Evolutionary conservation across 768 basidiomycete species (phyloP), one percentile per base, ranked within the genome.

Genomic region (Kwoniella pini): DNA sequence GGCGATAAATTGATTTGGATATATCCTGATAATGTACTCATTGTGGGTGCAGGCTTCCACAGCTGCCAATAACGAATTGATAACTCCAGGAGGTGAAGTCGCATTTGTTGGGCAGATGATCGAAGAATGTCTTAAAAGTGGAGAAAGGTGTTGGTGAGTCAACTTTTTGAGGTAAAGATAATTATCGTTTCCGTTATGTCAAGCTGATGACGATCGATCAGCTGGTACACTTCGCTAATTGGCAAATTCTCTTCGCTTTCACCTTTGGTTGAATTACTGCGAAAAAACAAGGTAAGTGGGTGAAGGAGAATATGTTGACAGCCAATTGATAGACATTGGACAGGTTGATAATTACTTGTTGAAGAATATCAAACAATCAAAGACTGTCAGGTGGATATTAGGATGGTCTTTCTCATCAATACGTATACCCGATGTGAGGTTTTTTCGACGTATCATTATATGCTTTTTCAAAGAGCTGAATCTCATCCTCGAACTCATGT

Each of bases 221-320:
- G 90, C 44, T 97, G 94, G 95, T 97, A 86, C 70, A 93, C 94
- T 0, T 91, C 90, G 4, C 88, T 97, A 84, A 82, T 97, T 0
- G 95, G 95, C 2, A 95, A 91, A 69, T 81, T 88, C 76, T 84
- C 88, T 0, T 91, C 91, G 2, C 81, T 97, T 1, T 75, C 78
- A 0, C 78, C 84, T 2, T 77, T 97, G 6, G 84, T 91, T 0
- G 79, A 80, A 1, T 74, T 82, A 0, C 79, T 96, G 21, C 82
- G 82, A 33, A 65, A 76, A 13, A 55, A 81, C 10, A 72, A 80
- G 38, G 87, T 86, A 61, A 19, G 80, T 65, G 15, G 15, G 9
- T 51, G 26, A 7, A 26, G 27, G 19, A 31, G 24, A 54, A 36
- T 36, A 11, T 22, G 55, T 12, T 24, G 5, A 31, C 30, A 13